Evolutionary conservation across 805 yeast species (phyloP).

Genomic region (Hanseniaspora mollemarum): DNA sequence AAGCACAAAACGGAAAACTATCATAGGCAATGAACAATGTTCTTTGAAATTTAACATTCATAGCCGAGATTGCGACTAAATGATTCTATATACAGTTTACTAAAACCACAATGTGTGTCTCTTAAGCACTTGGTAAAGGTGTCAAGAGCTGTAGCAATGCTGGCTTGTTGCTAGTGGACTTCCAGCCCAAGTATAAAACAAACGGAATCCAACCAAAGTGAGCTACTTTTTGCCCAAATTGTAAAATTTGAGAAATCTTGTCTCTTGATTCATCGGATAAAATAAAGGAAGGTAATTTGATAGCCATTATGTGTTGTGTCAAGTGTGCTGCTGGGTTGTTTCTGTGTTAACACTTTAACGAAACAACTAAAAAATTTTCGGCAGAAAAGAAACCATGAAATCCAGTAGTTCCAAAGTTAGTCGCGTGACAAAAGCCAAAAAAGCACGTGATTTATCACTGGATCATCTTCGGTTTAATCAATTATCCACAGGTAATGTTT

Average conservation of each 20-base stretch:
- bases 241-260: constrained; percentile 73
- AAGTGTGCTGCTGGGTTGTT: neutral
- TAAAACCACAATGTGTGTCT: neutral
- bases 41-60: no score
- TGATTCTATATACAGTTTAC: neutral
- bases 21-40: no score
- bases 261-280: constrained; percentile 45
- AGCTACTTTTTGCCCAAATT: constrained; percentile 71
- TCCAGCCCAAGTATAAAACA: constrained; percentile 81
- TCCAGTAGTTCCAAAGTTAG: no score
- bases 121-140: constrained; percentile 31
- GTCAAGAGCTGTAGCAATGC: constrained; percentile 44
- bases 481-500: neutral
- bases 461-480: neutral
- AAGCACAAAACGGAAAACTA: no score
- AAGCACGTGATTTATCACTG: no score
- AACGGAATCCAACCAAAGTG: constrained; percentile 98
- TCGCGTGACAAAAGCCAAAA: no score
- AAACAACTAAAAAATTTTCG: no score
- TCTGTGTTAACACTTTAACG: no score
- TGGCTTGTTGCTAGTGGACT: constrained; percentile 73
- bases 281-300: constrained; percentile 29
- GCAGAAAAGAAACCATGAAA: neutral
- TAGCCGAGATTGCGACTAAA: no score
- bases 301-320: constrained; percentile 22